Conservation (phyloP, 1,284 basidiomycete species). For the Ceratobasidium sp. region DNA sequence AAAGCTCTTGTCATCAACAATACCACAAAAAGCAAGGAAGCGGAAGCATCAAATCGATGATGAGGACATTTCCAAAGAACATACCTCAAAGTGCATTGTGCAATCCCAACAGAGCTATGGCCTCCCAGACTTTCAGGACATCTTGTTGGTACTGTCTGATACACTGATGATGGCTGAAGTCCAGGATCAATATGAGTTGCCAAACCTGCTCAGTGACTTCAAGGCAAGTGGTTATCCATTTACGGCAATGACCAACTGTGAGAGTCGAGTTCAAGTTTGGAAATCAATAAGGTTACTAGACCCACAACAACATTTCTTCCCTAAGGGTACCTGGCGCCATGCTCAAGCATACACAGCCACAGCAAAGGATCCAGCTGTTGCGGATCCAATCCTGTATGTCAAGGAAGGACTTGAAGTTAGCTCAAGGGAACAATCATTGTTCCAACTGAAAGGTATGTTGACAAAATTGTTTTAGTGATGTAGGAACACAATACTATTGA, state of each 20-base stretch:
- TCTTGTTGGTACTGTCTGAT: neutral
- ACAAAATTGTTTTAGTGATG: neutral
- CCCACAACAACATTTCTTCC: neutral
- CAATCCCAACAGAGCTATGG: neutral
- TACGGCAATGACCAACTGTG: neutral
- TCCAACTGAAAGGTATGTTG: neutral
- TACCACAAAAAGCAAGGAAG: neutral
- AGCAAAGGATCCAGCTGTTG: neutral
- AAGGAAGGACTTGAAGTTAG: neutral
- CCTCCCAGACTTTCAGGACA: neutral
- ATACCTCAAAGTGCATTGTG: neutral
- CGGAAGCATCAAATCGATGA: neutral
- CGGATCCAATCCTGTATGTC: slow-evolving; percentile 4
- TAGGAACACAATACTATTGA: neutral
- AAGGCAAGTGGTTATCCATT: neutral
- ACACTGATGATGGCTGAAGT: neutral
- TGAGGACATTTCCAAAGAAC: slow-evolving; percentile 1
- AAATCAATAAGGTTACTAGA: neutral
- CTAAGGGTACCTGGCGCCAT: neutral
- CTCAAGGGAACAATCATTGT: too few species aligned
- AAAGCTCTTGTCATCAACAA: neutral
- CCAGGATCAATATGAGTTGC: neutral
- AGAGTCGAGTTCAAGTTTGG: neutral
- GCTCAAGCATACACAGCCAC: neutral
- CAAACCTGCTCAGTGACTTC: neutral